Evolutionary conservation across 805 yeast species (phyloP).

Genomic region (Scheffersomyces lignosus): DNA sequence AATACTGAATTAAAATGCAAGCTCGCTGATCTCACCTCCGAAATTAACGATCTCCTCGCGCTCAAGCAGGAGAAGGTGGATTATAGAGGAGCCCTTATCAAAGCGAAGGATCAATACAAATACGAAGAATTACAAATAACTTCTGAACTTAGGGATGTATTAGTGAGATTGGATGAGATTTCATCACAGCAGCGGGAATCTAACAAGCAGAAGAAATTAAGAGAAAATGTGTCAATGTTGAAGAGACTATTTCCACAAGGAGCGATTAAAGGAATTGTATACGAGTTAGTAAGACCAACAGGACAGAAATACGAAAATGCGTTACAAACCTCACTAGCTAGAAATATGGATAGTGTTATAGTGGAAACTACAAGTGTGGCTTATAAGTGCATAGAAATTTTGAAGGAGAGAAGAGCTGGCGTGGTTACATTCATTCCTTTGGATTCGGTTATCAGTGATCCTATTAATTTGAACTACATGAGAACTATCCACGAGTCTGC

Average conservation of each 20-base stretch:
- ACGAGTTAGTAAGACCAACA: constrained; percentile 77
- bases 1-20: constrained; percentile 38
- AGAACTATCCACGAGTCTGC: constrained; percentile 55
- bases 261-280: constrained; percentile 79
- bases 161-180: constrained; percentile 65
- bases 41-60: constrained; percentile 31
- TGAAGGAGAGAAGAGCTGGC: constrained; percentile 85
- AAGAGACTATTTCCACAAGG: constrained; percentile 65
- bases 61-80: constrained; percentile 26
- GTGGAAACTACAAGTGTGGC: constrained; percentile 75
- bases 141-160: constrained; percentile 58
- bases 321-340: constrained; percentile 74
- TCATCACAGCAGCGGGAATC: constrained; percentile 78
- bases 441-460: constrained; percentile 62
- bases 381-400: constrained; percentile 69
- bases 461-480: constrained; percentile 51
- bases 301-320: constrained; percentile 73
- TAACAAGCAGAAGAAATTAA: constrained; percentile 61
- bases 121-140: constrained; percentile 62
- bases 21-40: constrained; percentile 25
- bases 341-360: constrained; percentile 75
- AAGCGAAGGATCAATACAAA: constrained; percentile 35
- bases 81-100: constrained; percentile 26
- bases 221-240: constrained; percentile 71
- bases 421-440: constrained; percentile 85